Conservation (phyloP, 768 basidiomycete genomes). For the Amanita rubescens region DNA sequence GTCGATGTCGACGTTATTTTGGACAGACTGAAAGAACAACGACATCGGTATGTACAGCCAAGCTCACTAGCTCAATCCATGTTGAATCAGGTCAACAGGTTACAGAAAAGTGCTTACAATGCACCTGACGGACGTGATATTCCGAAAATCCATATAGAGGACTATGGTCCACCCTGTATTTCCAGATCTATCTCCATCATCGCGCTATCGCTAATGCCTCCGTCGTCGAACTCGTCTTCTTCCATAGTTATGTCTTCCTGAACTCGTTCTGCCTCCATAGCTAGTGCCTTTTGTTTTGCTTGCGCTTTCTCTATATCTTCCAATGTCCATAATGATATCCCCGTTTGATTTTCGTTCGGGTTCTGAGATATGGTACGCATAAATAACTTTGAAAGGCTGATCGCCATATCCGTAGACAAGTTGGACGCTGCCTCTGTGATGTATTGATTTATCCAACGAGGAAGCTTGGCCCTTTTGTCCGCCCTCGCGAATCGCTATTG, state of each 20-base stretch:
- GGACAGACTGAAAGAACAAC: conserved; percentile 49
- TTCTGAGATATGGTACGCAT: conserved; percentile 99
- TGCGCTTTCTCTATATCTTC: conserved; percentile 88
- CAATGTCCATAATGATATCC: conserved; percentile 90
- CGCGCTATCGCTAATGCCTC: conserved; percentile 58
- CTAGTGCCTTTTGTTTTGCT: conserved; percentile 66
- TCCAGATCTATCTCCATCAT: conserved; percentile 51
- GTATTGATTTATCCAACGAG: conserved; percentile 98
- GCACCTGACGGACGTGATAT: conserved; percentile 2
- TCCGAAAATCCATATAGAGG: not conserved
- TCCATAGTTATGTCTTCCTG: conserved; percentile 28
- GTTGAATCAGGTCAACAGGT: conserved; percentile 22
- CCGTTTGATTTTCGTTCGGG: conserved; percentile 92
- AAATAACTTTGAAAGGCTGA: conserved; percentile 91
- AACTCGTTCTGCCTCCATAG: conserved; percentile 37
- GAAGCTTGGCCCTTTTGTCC: conserved; percentile 92
- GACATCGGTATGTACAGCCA: conserved; percentile 30
- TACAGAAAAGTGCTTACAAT: conserved; percentile 33
- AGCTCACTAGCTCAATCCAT: not conserved
- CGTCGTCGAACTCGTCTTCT: conserved; percentile 61
- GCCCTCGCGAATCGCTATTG: conserved; percentile 81
- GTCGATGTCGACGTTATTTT: conserved; percentile 52
- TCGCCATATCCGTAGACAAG: conserved; percentile 95
- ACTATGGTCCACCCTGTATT: conserved; percentile 18
- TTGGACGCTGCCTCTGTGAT: conserved; percentile 98